Base-by-base conservation (phyloP, 176 grass and related monocot genomes). In the Puya raimondii region DNA sequence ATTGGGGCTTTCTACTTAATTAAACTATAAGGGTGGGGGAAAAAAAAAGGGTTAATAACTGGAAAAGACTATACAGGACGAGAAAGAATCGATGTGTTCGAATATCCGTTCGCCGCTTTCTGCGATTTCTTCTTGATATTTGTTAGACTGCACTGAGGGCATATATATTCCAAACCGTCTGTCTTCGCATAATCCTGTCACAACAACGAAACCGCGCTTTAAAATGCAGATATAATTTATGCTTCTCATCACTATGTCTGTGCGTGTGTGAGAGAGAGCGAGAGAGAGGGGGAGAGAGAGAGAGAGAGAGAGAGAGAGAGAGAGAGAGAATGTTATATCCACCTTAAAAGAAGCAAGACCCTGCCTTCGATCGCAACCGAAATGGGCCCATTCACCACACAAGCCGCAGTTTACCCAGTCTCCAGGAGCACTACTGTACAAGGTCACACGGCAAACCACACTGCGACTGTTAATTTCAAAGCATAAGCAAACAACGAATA, bases 381-480 rank as follows among this genome's bases (percentile, higher is more conserved):
- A 99, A 54, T 99, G 94, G 8, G 94, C 94, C 94, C 94, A 99
- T 87, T 99, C 94, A n/a, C 84, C 89, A 57, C 94, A 99, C 48
- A 99, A 80, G 66, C 89, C 89, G 15, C 94, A 99, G 51, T 99
- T 99, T 56, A 99, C 94, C 94, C 94, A 99, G 70, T 99, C 94
- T 27, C 94, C 94, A 58, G 94, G 94, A 66, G 94, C 84, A 66
- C 94, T 99, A 99, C 94, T 99, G 93, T 50, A 33, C 4, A 81
- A 87, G 65, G 63, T 72, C 73, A 18, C 29, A 78, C 66, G 9
- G 26, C 1, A n/a, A 21, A 58, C 52, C 16, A 42, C n/a, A 16
- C 53, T 54, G 17, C 9, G 11, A 17, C 25, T 66, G 71, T 96
- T 79, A 84, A 76, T 23, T 10, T 59, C 56, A 54, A 7, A 67